Percentiles rank a stretch among this genome's conserved stretches.
These are phyloP conservation scores for Kingdonia uniflora DNA, from an alignment of 164 flowering plant species.

Conservation along the genomic window DNA sequence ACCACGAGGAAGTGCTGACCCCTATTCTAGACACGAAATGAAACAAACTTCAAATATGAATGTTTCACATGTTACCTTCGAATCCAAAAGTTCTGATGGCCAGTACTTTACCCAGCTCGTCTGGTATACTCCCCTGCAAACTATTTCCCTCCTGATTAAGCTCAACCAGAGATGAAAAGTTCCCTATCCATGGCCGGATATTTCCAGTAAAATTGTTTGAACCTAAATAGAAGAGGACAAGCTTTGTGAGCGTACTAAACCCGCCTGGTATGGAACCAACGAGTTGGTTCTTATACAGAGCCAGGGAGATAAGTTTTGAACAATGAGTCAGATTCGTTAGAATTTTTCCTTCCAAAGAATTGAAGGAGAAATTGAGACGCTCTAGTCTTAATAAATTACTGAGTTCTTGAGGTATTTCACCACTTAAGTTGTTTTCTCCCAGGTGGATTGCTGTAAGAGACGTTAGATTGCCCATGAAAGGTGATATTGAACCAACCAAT, in stretches of 20 bases:
- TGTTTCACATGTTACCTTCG: background rate
- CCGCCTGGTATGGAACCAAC: background rate
- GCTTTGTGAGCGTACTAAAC: background rate
- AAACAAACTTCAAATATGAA: too few relatives aligned
- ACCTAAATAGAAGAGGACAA: background rate
- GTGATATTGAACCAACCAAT: slow-evolving; percentile 1
- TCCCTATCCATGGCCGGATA: slow-evolving; percentile 6
- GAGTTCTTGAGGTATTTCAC: slow-evolving; percentile 10
- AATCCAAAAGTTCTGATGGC: background rate
- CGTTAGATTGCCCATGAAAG: slow-evolving; percentile 8
- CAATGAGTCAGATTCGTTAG: slow-evolving; percentile 4
- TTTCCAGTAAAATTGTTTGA: background rate
- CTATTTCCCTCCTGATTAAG: background rate
- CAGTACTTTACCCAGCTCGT: background rate
- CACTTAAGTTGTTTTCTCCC: slow-evolving; percentile 1
- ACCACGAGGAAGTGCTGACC: too few relatives aligned
- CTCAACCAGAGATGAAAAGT: slow-evolving; percentile 2
- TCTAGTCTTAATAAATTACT: slow-evolving; percentile 3
- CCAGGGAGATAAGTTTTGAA: background rate
- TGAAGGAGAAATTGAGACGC: background rate
- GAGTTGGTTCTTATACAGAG: background rate
- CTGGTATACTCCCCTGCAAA: slow-evolving; percentile 5
- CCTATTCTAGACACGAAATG: too few relatives aligned
- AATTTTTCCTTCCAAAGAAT: background rate
- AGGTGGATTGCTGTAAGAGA: slow-evolving; percentile 5